Percentiles rank a stretch among this genome's conserved stretches.
Evolutionary conservation across 768 basidiomycete genomes (phyloP).

Genomic region (Amylocystis lapponica): DNA sequence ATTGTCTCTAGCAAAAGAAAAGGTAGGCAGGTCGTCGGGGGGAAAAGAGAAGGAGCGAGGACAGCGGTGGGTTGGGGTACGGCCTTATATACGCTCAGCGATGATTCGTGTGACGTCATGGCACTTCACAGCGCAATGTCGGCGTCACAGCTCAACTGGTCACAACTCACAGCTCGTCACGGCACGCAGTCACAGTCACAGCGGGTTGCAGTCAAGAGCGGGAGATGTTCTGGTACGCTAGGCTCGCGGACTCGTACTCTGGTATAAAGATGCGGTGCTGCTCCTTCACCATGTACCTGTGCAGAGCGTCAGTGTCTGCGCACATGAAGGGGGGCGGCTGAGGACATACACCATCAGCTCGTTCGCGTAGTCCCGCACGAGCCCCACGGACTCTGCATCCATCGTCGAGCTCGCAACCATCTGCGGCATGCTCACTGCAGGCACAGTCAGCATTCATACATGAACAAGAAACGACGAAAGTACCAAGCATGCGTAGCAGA

Average conservation of each 20-base stretch:
- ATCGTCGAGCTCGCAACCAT: conserved; percentile 89
- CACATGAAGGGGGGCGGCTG: not conserved
- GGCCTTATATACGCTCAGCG: conserved; percentile 1
- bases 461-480: conserved; percentile 21
- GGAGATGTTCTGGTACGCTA: conserved; percentile 79
- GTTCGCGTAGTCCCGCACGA: conserved; percentile 86
- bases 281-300: conserved; percentile 77
- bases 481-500: conserved; percentile 86
- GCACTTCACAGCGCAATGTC: too few species aligned
- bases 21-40: too few species aligned
- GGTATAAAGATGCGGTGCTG: conserved; percentile 65
- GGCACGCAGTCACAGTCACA: not conserved
- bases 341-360: conserved; percentile 74
- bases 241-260: conserved; percentile 73
- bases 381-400: conserved; percentile 77
- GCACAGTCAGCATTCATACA: conserved; percentile 2
- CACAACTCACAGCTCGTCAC: not conserved
- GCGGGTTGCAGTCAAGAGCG: conserved; percentile 52
- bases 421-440: conserved; percentile 79
- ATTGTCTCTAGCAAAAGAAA: not conserved
- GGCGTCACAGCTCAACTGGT: not conserved
- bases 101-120: conserved; percentile 10
- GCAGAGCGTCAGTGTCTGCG: not conserved
- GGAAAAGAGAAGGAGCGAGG: not conserved
- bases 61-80: not conserved